Conservation (phyloP, 2,329 filamentous ascomycete genomes). For the Arthrobotrys megalospora region DNA sequence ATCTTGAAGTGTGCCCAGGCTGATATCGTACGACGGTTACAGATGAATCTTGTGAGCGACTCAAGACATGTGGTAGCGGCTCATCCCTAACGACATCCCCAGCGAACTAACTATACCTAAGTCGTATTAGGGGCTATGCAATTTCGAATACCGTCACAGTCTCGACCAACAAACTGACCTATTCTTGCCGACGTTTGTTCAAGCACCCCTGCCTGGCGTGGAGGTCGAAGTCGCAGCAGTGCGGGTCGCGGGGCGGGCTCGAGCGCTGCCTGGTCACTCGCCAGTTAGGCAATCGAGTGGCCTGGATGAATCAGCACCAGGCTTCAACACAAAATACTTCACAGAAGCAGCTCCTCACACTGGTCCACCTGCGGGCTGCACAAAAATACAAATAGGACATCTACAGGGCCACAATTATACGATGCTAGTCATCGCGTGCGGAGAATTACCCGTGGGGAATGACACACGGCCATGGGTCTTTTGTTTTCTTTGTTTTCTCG, state of each 20-base stretch:
- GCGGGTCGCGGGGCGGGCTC: slow-evolving; percentile 35
- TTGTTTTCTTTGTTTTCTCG: slow-evolving; percentile 32
- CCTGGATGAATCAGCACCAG: slow-evolving; percentile 32
- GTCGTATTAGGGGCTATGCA: slow-evolving; percentile 21
- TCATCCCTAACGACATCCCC: slow-evolving; percentile 21
- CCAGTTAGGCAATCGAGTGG: slow-evolving; percentile 39
- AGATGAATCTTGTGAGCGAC: background rate
- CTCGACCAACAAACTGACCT: slow-evolving; percentile 1
- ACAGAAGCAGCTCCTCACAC: slow-evolving; percentile 16
- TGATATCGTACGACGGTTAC: background rate
- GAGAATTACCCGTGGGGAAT: slow-evolving; percentile 6
- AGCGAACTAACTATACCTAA: background rate
- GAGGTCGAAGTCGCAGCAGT: slow-evolving; percentile 27
- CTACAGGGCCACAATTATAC: slow-evolving; percentile 3
- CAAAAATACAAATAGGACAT: slow-evolving; percentile 47
- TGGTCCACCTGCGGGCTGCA: slow-evolving; percentile 16
- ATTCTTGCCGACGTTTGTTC: slow-evolving; percentile 20
- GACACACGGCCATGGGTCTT: background rate
- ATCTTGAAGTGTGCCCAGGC: too few relatives aligned
- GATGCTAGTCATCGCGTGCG: background rate
- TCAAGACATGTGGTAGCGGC: background rate
- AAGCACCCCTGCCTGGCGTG: slow-evolving; percentile 29
- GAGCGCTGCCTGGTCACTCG: slow-evolving; percentile 36
- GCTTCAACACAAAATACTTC: slow-evolving; percentile 56
- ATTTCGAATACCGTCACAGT: slow-evolving; percentile 20